Evolutionary conservation across 2,329 filamentous ascomycete genomes (phyloP).

Genomic region (Teratosphaeria nubilosa): DNA sequence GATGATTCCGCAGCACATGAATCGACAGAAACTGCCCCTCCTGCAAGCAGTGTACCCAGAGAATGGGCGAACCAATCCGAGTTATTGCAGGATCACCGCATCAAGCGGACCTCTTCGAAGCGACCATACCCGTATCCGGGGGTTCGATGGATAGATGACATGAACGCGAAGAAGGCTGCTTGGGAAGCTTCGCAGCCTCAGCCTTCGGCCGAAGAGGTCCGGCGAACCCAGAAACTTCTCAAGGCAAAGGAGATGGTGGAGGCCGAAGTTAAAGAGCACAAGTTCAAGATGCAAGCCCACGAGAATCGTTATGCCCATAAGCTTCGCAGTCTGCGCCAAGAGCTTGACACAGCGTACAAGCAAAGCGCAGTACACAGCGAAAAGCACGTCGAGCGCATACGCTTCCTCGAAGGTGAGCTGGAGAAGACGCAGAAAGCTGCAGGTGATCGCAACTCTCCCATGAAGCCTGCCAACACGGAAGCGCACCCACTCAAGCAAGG

Average conservation of each 20-base stretch:
- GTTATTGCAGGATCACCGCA: slow-evolving; percentile 19
- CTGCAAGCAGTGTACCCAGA: slow-evolving; percentile 12
- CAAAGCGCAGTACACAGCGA: slow-evolving; percentile 19
- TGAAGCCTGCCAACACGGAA: background rate
- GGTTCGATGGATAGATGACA: slow-evolving; percentile 17
- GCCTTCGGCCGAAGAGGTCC: slow-evolving; percentile 7
- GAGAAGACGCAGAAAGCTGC: slow-evolving; percentile 10
- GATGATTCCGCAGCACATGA: slow-evolving; percentile 24
- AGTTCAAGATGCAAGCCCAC: slow-evolving; percentile 12
- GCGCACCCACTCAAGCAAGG: slow-evolving; percentile 8
- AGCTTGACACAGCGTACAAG: slow-evolving; percentile 20
- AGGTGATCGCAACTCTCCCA: slow-evolving; percentile 1
- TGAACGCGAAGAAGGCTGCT: slow-evolving; percentile 14
- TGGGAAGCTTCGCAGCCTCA: slow-evolving; percentile 6
- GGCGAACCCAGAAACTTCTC: slow-evolving; percentile 12
- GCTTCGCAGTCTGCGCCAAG: slow-evolving; percentile 13
- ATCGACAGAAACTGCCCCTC: slow-evolving; percentile 14
- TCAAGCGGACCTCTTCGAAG: slow-evolving; percentile 12
- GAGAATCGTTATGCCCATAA: slow-evolving; percentile 13
- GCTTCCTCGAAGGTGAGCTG: slow-evolving; percentile 13
- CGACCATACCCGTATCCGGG: slow-evolving; percentile 5
- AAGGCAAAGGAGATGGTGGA: slow-evolving; percentile 15
- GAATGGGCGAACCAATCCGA: slow-evolving; percentile 18
- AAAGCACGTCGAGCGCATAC: slow-evolving; percentile 18
- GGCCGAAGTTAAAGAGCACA: slow-evolving; percentile 20